A percentile compares a stretch with the other conserved stretches of the same genome.
Evolutionary conservation across 2,329 filamentous ascomycete species (phyloP).

Genomic region (Cladosporium austrohemisphaericum): DNA sequence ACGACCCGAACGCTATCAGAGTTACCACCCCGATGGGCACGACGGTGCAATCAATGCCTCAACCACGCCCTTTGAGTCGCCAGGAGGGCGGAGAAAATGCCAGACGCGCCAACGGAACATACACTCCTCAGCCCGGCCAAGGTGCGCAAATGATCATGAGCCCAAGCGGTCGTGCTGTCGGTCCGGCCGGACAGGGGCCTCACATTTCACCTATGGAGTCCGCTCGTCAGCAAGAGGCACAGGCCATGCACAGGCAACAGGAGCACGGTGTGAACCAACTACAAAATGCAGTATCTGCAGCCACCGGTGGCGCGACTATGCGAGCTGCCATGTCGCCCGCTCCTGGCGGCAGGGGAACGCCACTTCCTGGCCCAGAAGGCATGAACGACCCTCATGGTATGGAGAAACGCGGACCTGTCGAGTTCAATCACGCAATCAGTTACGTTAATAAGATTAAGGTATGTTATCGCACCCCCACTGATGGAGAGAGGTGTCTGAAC

Average conservation of each 20-base stretch:
- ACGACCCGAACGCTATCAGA: slow-evolving; percentile 91
- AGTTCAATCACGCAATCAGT: slow-evolving; percentile 98
- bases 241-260: slow-evolving; percentile 55
- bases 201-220: slow-evolving; percentile 29
- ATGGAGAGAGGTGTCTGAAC: background rate
- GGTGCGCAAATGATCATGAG: slow-evolving; percentile 40
- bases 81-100: slow-evolving; percentile 22
- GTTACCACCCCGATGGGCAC: slow-evolving; percentile 98
- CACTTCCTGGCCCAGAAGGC: slow-evolving; percentile 51
- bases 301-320: slow-evolving; percentile 47
- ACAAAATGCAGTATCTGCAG: slow-evolving; percentile 60
- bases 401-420: slow-evolving; percentile 89
- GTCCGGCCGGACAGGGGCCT: slow-evolving; percentile 35
- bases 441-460: slow-evolving; percentile 99
- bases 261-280: slow-evolving; percentile 64
- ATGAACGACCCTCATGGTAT: slow-evolving; percentile 47
- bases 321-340: slow-evolving; percentile 49
- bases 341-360: slow-evolving; percentile 44
- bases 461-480: slow-evolving; percentile 30
- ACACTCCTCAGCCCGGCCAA: slow-evolving; percentile 38
- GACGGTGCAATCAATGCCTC: slow-evolving; percentile 80
- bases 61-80: slow-evolving; percentile 41
- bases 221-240: slow-evolving; percentile 31
- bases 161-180: slow-evolving; percentile 42
- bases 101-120: slow-evolving; percentile 35